phyloP scores from a whole-genome alignment of 805 yeast genomes.

The Nakazawaea wickerhamii region DNA sequence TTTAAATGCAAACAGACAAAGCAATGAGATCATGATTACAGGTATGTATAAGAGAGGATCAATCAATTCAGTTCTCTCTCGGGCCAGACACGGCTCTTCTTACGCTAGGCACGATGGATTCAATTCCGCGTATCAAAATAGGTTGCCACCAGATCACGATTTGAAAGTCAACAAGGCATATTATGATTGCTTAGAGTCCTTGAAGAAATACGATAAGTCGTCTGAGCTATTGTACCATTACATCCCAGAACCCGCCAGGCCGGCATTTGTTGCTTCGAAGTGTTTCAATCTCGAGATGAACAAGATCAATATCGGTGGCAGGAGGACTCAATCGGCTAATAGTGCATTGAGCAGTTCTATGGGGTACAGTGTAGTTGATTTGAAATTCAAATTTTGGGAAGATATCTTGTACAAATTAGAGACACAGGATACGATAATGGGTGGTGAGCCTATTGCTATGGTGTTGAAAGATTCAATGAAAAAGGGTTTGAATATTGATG shows the following conservation, averaged over 20 bases:
- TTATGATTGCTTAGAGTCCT: conserved; percentile 38
- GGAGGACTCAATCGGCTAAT: conserved; percentile 24
- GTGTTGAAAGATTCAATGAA: conserved; percentile 49
- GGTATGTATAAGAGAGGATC: background rate
- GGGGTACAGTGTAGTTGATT: conserved; percentile 32
- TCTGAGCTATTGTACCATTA: conserved; percentile 63
- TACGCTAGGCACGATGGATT: background rate
- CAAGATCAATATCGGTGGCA: conserved; percentile 32
- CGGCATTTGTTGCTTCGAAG: conserved; percentile 56
- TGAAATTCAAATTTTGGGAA: conserved; percentile 74
- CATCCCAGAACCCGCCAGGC: conserved; percentile 58
- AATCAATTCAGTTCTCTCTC: background rate
- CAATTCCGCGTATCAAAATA: conserved; percentile 4
- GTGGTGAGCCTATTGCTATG: conserved; percentile 63
- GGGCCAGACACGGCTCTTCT: background rate
- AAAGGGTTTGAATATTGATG: conserved; percentile 45
- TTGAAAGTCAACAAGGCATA: conserved; percentile 27
- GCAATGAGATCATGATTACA: background rate
- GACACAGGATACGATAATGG: conserved; percentile 21
- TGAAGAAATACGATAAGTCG: conserved; percentile 52
- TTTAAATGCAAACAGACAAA: too few species aligned
- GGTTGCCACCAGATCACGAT: conserved; percentile 27
- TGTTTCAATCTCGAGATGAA: conserved; percentile 63
- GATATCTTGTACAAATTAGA: conserved; percentile 48
- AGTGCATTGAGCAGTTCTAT: conserved; percentile 26